Percentiles rank a stretch among this genome's conserved stretches.
Conservation (phyloP, 164 flowering plant species). For the Aristolochia fimbriata region DNA sequence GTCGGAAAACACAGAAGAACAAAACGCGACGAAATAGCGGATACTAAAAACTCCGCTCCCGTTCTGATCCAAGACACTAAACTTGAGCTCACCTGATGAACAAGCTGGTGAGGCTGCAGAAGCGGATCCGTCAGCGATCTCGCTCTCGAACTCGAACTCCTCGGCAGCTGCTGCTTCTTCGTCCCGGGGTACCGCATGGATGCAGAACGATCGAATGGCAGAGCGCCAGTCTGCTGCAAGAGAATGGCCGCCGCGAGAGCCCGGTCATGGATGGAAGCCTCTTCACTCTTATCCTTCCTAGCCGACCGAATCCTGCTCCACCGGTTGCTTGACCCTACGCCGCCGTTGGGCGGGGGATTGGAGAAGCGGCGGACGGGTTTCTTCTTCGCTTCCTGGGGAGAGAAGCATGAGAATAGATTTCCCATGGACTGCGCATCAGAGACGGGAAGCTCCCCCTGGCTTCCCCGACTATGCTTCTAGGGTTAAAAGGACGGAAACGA, state of each 20-base stretch:
- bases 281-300: conserved; percentile 37
- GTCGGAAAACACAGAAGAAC: background rate
- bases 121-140: conserved; percentile 74
- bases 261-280: conserved; percentile 47
- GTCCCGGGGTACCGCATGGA: conserved; percentile 51
- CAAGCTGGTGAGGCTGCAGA: conserved; percentile 82
- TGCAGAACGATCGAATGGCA: conserved; percentile 64
- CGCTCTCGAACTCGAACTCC: conserved; percentile 83
- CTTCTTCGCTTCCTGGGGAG: conserved; percentile 21
- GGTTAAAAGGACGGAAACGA: background rate
- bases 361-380: conserved; percentile 16
- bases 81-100: conserved; percentile 49
- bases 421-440: conserved; percentile 35
- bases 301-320: conserved; percentile 55
- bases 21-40: background rate
- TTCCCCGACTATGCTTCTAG: background rate
- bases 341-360: conserved; percentile 10
- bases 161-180: conserved; percentile 46
- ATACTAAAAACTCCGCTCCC: background rate
- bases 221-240: conserved; percentile 17
- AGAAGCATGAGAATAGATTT: conserved; percentile 41
- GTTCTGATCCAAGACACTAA: background rate
- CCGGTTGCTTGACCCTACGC: conserved; percentile 28
- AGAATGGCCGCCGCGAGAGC: conserved; percentile 62
- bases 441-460: background rate